Conservation (phyloP, 1,284 basidiomycete genomes). For the Cerrena zonata region DNA sequence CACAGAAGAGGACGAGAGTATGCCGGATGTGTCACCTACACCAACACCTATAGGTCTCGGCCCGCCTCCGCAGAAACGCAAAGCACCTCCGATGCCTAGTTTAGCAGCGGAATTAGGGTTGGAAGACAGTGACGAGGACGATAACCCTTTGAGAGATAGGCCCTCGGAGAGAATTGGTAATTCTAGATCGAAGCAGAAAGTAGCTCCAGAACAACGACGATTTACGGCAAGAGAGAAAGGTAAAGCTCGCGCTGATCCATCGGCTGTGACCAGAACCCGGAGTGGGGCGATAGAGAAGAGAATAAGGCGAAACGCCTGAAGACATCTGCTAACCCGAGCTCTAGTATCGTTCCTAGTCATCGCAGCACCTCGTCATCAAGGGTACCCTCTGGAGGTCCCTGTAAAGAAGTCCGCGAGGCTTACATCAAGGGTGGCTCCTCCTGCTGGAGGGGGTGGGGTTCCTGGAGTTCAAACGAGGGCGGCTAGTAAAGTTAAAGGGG, state of each 20-base stretch:
- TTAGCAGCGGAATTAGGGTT: constrained; percentile 26
- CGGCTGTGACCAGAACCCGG: background rate
- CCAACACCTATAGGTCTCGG: constrained; percentile 14
- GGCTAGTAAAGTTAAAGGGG: constrained; percentile 24
- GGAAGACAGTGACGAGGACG: constrained; percentile 22
- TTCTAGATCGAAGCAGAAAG: background rate
- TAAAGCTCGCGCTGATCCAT: constrained; percentile 19
- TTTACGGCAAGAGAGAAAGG: constrained; percentile 36
- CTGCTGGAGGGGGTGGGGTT: background rate
- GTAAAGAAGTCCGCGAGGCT: constrained; percentile 7
- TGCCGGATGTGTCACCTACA: constrained; percentile 18
- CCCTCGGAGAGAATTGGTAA: background rate
- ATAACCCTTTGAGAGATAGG: background rate
- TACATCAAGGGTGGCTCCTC: background rate
- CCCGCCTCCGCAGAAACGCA: constrained; percentile 7
- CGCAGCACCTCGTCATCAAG: background rate
- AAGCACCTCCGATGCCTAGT: constrained; percentile 9
- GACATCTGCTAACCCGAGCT: background rate
- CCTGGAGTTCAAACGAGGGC: background rate
- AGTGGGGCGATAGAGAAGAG: constrained; percentile 19
- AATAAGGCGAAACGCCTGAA: constrained; percentile 19
- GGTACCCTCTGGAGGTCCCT: background rate
- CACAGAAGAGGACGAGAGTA: constrained; percentile 32
- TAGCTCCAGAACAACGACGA: background rate
- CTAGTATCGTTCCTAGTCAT: background rate